Conservation (phyloP, 1,284 basidiomycete species). For the Blastosporella zonata region DNA sequence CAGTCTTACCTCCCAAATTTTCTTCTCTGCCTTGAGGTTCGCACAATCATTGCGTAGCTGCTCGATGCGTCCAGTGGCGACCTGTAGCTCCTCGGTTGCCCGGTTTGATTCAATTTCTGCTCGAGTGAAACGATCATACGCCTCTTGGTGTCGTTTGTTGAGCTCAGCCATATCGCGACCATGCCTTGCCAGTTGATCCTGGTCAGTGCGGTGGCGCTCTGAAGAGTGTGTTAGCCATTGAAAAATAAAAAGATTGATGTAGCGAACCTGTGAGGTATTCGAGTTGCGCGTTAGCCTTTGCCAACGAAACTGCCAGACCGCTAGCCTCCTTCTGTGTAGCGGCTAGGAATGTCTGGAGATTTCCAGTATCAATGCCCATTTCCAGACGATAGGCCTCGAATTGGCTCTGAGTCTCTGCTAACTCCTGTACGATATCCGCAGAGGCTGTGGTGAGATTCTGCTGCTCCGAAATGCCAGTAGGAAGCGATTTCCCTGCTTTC, state of each 20-base stretch:
- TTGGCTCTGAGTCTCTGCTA: constrained; percentile 70
- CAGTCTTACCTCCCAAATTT: constrained; percentile 78
- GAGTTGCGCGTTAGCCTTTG: constrained; percentile 78
- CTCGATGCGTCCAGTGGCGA: constrained; percentile 59
- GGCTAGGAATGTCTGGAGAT: constrained; percentile 66
- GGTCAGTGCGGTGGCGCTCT: constrained; percentile 68
- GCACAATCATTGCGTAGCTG: constrained; percentile 81
- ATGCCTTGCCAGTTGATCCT: constrained; percentile 58
- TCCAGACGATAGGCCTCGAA: constrained; percentile 80
- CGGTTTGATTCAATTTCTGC: constrained; percentile 65
- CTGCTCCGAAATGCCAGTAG: constrained; percentile 34
- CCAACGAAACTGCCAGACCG: constrained; percentile 63
- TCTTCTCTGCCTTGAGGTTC: constrained; percentile 87
- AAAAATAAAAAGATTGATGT: not conserved
- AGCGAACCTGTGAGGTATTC: constrained; percentile 68
- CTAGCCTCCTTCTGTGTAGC: constrained; percentile 67
- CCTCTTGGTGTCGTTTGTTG: constrained; percentile 60
- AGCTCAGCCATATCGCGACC: constrained; percentile 60
- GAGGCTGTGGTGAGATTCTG: constrained; percentile 6
- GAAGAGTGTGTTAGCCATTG: constrained; percentile 6
- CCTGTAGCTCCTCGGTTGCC: constrained; percentile 60
- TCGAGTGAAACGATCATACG: constrained; percentile 65
- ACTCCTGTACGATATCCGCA: constrained; percentile 45
- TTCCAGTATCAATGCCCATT: constrained; percentile 70
- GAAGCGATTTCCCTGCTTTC: constrained; percentile 25